Evolutionary conservation across 139 green algal genomes (phyloP), one percentile per base, ranked within the genome.

Genomic region (Mychonastes homosphaera): DNA sequence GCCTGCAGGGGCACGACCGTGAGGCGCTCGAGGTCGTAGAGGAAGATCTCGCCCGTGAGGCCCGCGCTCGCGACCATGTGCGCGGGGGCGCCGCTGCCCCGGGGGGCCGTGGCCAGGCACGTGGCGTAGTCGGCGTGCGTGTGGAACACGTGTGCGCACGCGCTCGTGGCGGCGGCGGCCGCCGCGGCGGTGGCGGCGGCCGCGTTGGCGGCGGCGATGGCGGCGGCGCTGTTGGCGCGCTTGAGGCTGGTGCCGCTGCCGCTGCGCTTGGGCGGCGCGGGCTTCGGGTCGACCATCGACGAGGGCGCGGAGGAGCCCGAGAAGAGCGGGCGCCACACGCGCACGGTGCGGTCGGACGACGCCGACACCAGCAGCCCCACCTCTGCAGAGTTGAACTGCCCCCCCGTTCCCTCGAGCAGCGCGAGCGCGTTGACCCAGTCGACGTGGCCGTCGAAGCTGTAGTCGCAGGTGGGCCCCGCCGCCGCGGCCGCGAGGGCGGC

Each of bases 371-470:
- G 70, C 21, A 79, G 54, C 19, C 48, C 50, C 8, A 78, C 47
- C 3, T 58, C 67, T n/a, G n/a, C n/a, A n/a, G n/a, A n/a, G n/a
- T n/a, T n/a, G n/a, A n/a, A n/a, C n/a, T n/a, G n/a, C n/a, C n/a
- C n/a, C n/a, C n/a, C n/a, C n/a, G n/a, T n/a, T n/a, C n/a, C n/a
- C n/a, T n/a, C n/a, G 21, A 80, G 48, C 2, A 80, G 43, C 6
- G 58, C 46, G 15, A 84, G 38, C 38, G 76, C 75, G 24, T 85
- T 87, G n/a, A 87, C 80, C 80, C 80, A 87, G 66, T 85, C 80
- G 5, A 73, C 62, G 41, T 87, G 80, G 1, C 75, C 77, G 24
- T 83, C 80, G 47, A 79, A 85, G 35, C 33, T 70, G 7, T 53
- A 63, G 21, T 72, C 58, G 19, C 68, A 69, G 2, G 44, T 13